These are phyloP conservation scores for Aspergillus tubingensis DNA, from an alignment of 2,329 filamentous ascomycete species.

Conservation along the genomic window DNA sequence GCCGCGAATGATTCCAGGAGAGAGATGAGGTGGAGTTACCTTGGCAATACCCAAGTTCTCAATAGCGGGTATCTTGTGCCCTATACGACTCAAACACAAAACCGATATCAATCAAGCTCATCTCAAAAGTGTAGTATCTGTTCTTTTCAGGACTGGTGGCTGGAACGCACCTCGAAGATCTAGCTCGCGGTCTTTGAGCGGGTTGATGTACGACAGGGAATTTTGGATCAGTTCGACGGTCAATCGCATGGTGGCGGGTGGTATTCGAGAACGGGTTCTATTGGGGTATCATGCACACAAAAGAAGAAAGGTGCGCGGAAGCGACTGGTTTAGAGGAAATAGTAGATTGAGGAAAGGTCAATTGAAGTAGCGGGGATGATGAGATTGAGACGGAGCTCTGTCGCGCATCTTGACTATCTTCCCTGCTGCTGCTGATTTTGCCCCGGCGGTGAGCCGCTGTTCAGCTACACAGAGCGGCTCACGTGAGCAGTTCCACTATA, in stretches of 20 bases:
- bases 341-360: background rate
- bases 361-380: background rate
- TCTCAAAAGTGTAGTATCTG: conserved; percentile 84
- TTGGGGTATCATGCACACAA: conserved; percentile 21
- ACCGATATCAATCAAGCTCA: conserved; percentile 82
- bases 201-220: conserved; percentile 97
- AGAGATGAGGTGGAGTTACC: conserved; percentile 50
- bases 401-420: conserved; percentile 6
- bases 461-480: background rate
- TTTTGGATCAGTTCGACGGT: conserved; percentile 91
- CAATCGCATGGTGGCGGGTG: conserved; percentile 72
- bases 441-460: conserved; percentile 18
- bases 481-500: background rate
- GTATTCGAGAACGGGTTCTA: conserved; percentile 11
- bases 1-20: background rate
- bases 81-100: conserved; percentile 61
- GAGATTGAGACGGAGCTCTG: conserved; percentile 13
- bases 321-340: background rate
- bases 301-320: background rate
- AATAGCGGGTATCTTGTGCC: conserved; percentile 95
- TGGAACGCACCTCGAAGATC: conserved; percentile 92
- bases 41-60: conserved; percentile 96
- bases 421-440: conserved; percentile 16
- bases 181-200: conserved; percentile 96
- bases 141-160: conserved; percentile 68